Conservation (phyloP, 805 yeast genomes). For the Sugiyamaella americana region DNA sequence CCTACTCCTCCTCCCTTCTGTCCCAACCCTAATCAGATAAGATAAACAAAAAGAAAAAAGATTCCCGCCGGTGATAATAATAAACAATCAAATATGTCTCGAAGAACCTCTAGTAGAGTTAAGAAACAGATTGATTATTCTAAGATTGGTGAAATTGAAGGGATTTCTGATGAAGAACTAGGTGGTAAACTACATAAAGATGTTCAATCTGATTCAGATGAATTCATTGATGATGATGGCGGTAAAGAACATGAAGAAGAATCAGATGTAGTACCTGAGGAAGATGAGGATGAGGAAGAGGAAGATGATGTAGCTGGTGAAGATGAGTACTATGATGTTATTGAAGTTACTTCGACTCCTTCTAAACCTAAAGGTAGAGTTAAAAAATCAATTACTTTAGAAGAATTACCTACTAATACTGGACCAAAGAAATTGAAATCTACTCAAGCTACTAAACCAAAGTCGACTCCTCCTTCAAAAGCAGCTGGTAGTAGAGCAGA, state of each 20-base stretch:
- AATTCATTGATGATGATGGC: constrained; percentile 7
- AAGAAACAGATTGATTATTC: constrained; percentile 17
- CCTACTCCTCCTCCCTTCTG: too few species aligned
- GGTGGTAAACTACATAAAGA: constrained; percentile 2
- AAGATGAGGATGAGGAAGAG: constrained; percentile 6
- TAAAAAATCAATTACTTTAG: background rate
- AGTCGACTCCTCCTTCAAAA: constrained; percentile 1
- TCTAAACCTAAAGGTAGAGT: background rate
- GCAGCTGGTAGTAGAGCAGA: constrained; percentile 6
- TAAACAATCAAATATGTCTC: too few species aligned
- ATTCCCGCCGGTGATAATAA: too few species aligned
- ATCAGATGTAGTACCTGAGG: constrained; percentile 6
- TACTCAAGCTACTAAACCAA: constrained; percentile 1
- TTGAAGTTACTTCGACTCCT: constrained; percentile 6
- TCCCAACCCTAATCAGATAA: too few species aligned
- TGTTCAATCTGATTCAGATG: constrained; percentile 10
- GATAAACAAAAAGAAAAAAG: too few species aligned
- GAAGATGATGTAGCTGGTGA: constrained; percentile 12
- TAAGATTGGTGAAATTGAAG: constrained; percentile 12
- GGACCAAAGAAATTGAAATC: background rate
- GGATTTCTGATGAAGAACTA: background rate
- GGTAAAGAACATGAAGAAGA: constrained; percentile 2
- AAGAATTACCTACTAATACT: background rate
- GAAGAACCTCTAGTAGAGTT: constrained; percentile 3
- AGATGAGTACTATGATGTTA: constrained; percentile 4